Percentiles rank a stretch among this genome's conserved stretches.
Evolutionary conservation across 306 rosid species (phyloP).

Genomic region (Gastrolobium villosum): DNA sequence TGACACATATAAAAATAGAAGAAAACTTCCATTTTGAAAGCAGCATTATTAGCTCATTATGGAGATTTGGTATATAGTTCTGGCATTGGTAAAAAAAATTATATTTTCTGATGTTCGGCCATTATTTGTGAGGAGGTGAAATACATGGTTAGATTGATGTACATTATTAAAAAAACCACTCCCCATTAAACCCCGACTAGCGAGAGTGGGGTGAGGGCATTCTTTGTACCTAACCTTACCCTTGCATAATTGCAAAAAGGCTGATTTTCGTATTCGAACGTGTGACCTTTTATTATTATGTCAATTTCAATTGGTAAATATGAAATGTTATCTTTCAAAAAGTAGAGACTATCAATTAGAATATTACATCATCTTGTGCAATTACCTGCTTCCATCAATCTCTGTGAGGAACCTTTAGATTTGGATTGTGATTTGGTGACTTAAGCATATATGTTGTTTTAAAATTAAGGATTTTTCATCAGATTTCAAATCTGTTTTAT

Average conservation of each 20-base stretch:
- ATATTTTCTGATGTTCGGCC: constrained; percentile 20
- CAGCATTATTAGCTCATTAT: neutral
- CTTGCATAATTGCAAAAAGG: too few relatives aligned
- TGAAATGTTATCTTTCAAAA: constrained; percentile 1
- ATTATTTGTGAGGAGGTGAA: neutral
- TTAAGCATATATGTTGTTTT: neutral
- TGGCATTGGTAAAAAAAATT: constrained; percentile 7
- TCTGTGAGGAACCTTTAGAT: neutral
- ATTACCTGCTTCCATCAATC: constrained; percentile 27
- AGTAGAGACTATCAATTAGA: neutral
- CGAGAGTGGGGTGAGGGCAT: too few relatives aligned
- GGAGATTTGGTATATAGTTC: constrained; percentile 26
- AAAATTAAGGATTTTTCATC: neutral
- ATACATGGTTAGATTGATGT: constrained; percentile 15
- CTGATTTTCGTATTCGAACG: too few relatives aligned
- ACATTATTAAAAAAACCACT: too few relatives aligned
- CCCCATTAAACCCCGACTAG: too few relatives aligned
- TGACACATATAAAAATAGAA: constrained; percentile 34
- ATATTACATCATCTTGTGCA: constrained; percentile 29
- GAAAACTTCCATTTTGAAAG: constrained; percentile 28
- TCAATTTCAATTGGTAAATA: constrained; percentile 30
- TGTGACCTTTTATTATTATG: neutral
- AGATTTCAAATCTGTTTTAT: constrained; percentile 22
- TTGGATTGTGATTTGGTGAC: constrained; percentile 32
- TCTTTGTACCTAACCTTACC: too few relatives aligned